phyloP scores from a whole-genome alignment of 148 eudicot species.

The Dysphania ambrosioides region DNA sequence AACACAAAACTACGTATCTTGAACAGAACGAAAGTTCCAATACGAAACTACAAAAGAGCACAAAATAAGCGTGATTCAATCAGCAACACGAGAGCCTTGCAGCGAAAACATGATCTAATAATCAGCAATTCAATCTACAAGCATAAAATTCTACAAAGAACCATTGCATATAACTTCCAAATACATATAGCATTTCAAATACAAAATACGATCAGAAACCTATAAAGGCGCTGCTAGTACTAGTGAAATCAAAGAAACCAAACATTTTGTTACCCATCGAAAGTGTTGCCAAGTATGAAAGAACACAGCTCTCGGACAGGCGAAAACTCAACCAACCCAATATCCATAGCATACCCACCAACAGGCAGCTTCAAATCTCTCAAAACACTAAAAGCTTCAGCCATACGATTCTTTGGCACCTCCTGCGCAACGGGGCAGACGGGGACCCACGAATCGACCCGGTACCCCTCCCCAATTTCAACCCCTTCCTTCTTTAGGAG shows the following conservation, averaged over 20 bases:
- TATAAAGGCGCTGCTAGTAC: background rate
- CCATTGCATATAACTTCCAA: too few species aligned
- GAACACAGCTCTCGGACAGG: conserved; percentile 66
- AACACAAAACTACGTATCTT: too few species aligned
- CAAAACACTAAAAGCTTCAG: conserved; percentile 73
- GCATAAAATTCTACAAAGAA: too few species aligned
- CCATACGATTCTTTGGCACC: conserved; percentile 61
- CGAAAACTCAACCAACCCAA: conserved; percentile 65
- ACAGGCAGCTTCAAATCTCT: conserved; percentile 84
- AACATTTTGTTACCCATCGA: conserved; percentile 43
- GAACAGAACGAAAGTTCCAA: too few species aligned
- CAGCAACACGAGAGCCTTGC: too few species aligned
- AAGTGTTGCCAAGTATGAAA: conserved; percentile 50
- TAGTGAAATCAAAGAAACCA: background rate
- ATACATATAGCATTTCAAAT: background rate
- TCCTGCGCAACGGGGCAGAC: conserved; percentile 74
- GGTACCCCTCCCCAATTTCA: conserved; percentile 57
- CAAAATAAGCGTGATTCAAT: too few species aligned
- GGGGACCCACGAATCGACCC: conserved; percentile 73
- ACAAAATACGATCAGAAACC: background rate
- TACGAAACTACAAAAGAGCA: too few species aligned
- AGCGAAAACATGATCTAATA: too few species aligned
- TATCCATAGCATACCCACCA: conserved; percentile 67
- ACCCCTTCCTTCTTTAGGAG: conserved; percentile 69
- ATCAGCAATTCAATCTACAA: too few species aligned